Base-by-base conservation (phyloP, 768 basidiomycete genomes). In the Stropharia rugosoannulata region DNA sequence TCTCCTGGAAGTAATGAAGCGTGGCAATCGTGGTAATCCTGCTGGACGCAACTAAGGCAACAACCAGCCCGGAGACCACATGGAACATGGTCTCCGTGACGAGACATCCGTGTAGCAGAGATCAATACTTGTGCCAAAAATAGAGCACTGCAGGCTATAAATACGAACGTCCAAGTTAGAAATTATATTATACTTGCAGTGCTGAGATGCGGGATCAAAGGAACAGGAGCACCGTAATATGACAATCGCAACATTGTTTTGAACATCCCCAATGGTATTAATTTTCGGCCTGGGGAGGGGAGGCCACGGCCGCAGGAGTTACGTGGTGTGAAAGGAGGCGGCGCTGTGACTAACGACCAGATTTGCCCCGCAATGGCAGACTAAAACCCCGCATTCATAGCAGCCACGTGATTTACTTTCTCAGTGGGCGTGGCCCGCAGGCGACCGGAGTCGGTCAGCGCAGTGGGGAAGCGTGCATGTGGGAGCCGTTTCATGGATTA, bases 11-110 rank as follows among this genome's bases (percentile, higher is more conserved):
- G 42, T 52, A 42, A 52, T 52, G 15, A 32, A 52, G 50, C 51
- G 51, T 52, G 51, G 51, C 51, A 52, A 52, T 52, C 51, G 51
- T 52, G 51, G 51, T 27, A 52, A 43, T 18, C 8, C 16, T 9
- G 10, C 32, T 37, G 41, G 10, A 11, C 32, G 51, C 51, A 52
- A 44, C 51, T 35, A 52, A 32, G 27, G 51, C 51, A 52, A 52
- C 41, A 43, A 11, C 15, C 41, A 43, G 11, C 19, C 29, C 25
- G 32, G 18, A 32, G 32, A 32, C 51, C 51, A 52, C 51, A 52
- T 52, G 51, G 51, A 10, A 32, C 29, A 10, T 32, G 29, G 25
- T 35, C 19, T 52, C 41, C 35, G 51, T 36, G 41, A 35, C 38
- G 42, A 52, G 42, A 7, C 40, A 42, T 19, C 8, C 49, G 10